Evolutionary conservation across 345 rosid genomes (phyloP).

Genomic region (Hirschfeldia incana): DNA sequence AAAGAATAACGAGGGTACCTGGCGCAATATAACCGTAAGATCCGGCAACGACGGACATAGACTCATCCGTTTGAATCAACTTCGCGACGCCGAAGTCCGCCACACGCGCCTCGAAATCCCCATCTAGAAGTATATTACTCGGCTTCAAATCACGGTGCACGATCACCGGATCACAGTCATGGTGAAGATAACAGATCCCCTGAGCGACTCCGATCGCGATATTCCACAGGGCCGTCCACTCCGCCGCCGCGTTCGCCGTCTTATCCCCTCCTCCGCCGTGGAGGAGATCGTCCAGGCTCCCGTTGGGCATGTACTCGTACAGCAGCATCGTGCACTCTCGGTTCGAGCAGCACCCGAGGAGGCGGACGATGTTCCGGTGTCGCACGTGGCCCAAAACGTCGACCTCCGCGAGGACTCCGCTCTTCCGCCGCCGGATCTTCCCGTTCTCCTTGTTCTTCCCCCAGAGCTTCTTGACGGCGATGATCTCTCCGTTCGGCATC

Average conservation of each 20-base stretch:
- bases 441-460: constrained; percentile 69
- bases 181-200: constrained; percentile 98
- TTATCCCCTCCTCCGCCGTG: constrained; percentile 63
- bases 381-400: constrained; percentile 88
- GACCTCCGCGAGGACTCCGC: constrained; percentile 90
- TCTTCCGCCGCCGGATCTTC: constrained; percentile 56
- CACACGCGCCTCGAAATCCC: constrained; percentile 95
- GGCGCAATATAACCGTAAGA: constrained; percentile 99
- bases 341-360: constrained; percentile 89
- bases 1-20: constrained; percentile 45
- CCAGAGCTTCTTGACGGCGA: constrained; percentile 98
- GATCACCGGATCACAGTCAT: constrained; percentile 94
- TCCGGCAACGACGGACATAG: constrained; percentile 99
- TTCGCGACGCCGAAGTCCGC: constrained; percentile 99
- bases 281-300: constrained; percentile 77
- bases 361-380: constrained; percentile 88
- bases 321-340: constrained; percentile 89
- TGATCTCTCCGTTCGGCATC: constrained; percentile 93
- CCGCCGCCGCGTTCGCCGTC: constrained; percentile 62
- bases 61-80: constrained; percentile 80
- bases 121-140: constrained; percentile 80
- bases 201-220: constrained; percentile 98
- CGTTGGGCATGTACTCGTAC: constrained; percentile 96
- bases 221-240: constrained; percentile 81
- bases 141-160: constrained; percentile 98